Conservation (phyloP, 306 rosid species). For the Lathyrus sativus region DNA sequence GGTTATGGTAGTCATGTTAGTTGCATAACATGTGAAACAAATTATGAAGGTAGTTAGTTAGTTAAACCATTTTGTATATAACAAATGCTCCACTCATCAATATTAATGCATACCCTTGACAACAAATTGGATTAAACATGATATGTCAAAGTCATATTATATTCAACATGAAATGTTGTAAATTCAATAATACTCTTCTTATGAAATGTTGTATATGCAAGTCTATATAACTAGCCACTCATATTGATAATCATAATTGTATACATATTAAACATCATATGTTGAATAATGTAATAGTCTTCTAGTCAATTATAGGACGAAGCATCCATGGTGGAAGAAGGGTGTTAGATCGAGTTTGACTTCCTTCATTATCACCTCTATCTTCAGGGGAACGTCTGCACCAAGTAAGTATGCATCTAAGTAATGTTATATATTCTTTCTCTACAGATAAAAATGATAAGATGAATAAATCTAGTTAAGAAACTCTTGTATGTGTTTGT, state of each 20-base stretch:
- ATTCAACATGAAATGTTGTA: too few species aligned
- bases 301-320: slow-evolving; percentile 47
- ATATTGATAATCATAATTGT: too few species aligned
- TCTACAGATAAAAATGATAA: background rate
- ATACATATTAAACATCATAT: too few species aligned
- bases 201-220: background rate
- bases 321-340: slow-evolving; percentile 78
- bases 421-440: background rate
- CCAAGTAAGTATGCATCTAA: background rate
- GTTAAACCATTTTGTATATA: too few species aligned
- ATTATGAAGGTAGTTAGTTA: too few species aligned
- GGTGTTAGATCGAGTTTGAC: slow-evolving; percentile 29
- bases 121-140: too few species aligned
- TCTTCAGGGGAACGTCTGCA: slow-evolving; percentile 34
- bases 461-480: background rate
- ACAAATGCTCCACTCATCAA: too few species aligned
- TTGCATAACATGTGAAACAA: too few species aligned
- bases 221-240: background rate
- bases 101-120: too few species aligned
- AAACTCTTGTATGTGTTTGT: too few species aligned
- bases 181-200: background rate
- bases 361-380: slow-evolving; percentile 31
- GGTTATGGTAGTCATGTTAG: too few species aligned
- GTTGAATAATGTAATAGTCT: background rate
- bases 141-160: too few species aligned